Evolutionary conservation across 768 basidiomycete species (phyloP).

Genomic region (Mrakia gelida): DNA sequence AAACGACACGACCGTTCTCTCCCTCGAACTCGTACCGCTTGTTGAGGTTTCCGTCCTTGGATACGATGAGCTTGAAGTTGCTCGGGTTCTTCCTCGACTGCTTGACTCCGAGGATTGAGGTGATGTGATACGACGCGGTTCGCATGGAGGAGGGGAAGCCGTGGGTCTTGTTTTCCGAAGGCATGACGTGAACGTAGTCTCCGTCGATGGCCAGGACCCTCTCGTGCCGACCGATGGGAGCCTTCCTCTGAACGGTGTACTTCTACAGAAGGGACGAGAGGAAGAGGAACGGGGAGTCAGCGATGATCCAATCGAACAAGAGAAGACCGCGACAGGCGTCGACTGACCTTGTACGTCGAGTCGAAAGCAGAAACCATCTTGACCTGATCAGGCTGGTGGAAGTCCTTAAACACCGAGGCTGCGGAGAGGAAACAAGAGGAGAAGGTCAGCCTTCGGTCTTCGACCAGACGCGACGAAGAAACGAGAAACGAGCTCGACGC

Average conservation of each 20-base stretch:
- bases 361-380: constrained; percentile 66
- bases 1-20: constrained; percentile 72
- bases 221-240: constrained; percentile 88
- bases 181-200: constrained; percentile 54
- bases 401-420: constrained; percentile 89
- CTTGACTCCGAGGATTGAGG: constrained; percentile 75
- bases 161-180: constrained; percentile 56
- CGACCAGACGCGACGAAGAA: background rate
- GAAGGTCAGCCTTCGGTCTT: background rate
- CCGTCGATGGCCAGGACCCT: constrained; percentile 91
- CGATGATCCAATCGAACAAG: background rate
- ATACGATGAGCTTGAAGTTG: constrained; percentile 84
- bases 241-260: constrained; percentile 87
- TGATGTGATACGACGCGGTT: constrained; percentile 88
- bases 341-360: constrained; percentile 75
- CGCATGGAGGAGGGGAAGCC: constrained; percentile 58
- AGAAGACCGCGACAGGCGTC: background rate
- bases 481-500: constrained; percentile 32
- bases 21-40: constrained; percentile 98
- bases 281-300: background rate
- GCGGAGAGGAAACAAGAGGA: background rate
- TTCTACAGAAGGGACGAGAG: constrained; percentile 52
- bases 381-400: constrained; percentile 61
- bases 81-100: constrained; percentile 72
- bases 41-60: constrained; percentile 45